A percentile compares a stretch with the other conserved stretches of the same genome.
These are phyloP conservation scores for Globisporangium splendens DNA, from an alignment of 352 stramenopile species.

Conservation along the genomic window DNA sequence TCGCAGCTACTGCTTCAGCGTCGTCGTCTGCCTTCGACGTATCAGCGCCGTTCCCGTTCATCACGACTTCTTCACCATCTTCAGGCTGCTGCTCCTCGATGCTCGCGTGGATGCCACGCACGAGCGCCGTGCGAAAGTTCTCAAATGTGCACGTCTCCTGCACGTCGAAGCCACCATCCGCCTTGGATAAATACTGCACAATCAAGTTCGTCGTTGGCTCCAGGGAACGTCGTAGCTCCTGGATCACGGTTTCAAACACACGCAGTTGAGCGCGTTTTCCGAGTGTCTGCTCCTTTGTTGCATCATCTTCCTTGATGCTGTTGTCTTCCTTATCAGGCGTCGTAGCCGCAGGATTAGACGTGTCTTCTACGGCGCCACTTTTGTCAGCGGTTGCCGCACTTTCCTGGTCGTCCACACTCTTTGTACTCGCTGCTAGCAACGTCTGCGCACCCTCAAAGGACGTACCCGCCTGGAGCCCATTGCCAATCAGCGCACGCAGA, in stretches of 20 bases:
- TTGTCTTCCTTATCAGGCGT: background rate
- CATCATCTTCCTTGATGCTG: background rate
- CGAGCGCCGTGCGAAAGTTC: conserved; percentile 31
- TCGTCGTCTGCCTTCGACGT: background rate
- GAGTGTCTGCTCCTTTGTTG: conserved; percentile 14
- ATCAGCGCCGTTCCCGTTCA: too few relatives aligned
- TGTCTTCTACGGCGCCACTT: too few relatives aligned
- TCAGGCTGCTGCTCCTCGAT: conserved; percentile 52
- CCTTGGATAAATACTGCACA: conserved; percentile 21
- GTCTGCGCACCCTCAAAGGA: too few relatives aligned
- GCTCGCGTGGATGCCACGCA: conserved; percentile 23
- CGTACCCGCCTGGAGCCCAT: background rate
- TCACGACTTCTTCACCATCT: conserved; percentile 47
- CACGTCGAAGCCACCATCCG: conserved; percentile 23
- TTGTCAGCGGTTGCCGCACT: background rate
- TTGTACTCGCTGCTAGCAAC: too few relatives aligned
- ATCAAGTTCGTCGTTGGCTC: conserved; percentile 23
- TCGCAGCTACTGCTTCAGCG: background rate
- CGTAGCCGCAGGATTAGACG: background rate
- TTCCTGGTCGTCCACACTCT: background rate
- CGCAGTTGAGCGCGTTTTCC: conserved; percentile 42
- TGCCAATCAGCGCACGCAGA: conserved; percentile 17
- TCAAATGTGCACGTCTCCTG: conserved; percentile 31
- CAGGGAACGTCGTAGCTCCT: conserved; percentile 33
- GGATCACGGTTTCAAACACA: conserved; percentile 52